A percentile compares a stretch with the other conserved stretches of the same genome.
These are phyloP conservation scores for Petunia hybrid DNA, from an alignment of 305 asterid species.

Conservation along the genomic window DNA sequence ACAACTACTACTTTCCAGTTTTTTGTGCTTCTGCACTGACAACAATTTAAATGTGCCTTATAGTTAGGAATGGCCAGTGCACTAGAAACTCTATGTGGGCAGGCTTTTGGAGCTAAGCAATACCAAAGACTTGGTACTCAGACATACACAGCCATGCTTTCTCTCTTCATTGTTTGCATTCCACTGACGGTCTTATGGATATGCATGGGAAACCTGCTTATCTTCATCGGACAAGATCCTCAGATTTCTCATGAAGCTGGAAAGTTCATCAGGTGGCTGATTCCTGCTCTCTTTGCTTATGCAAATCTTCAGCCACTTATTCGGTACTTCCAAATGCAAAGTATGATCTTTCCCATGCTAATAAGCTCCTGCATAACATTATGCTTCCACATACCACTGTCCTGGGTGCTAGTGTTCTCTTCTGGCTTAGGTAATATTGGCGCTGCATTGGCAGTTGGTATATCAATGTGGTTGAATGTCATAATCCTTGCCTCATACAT, in stretches of 20 bases:
- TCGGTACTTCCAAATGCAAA: slow-evolving; percentile 74
- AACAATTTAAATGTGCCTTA: slow-evolving; percentile 22
- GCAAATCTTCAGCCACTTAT: slow-evolving; percentile 77
- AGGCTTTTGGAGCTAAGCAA: slow-evolving; percentile 82
- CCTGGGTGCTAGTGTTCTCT: slow-evolving; percentile 66
- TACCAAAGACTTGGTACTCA: slow-evolving; percentile 76
- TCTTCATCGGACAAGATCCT: slow-evolving; percentile 76
- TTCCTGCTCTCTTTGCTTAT: slow-evolving; percentile 74
- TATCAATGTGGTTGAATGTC: slow-evolving; percentile 76
- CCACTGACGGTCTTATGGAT: slow-evolving; percentile 72
- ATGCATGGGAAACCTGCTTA: slow-evolving; percentile 53
- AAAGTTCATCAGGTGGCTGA: slow-evolving; percentile 56
- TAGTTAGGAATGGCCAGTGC: slow-evolving; percentile 83
- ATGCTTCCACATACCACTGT: slow-evolving; percentile 59
- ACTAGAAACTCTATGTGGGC: slow-evolving; percentile 82
- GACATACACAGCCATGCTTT: slow-evolving; percentile 67
- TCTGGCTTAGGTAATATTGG: slow-evolving; percentile 58
- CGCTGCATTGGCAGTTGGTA: slow-evolving; percentile 67
- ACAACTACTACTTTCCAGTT: background rate
- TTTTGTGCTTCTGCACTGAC: background rate
- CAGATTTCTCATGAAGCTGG: slow-evolving; percentile 75
- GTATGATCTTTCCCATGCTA: slow-evolving; percentile 69
- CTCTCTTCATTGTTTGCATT: slow-evolving; percentile 54
- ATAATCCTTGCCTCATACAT: slow-evolving; percentile 54
- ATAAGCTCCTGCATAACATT: slow-evolving; percentile 58